Conservation (phyloP, 1,284 basidiomycete species). For the Leccinum griseonigrum region DNA sequence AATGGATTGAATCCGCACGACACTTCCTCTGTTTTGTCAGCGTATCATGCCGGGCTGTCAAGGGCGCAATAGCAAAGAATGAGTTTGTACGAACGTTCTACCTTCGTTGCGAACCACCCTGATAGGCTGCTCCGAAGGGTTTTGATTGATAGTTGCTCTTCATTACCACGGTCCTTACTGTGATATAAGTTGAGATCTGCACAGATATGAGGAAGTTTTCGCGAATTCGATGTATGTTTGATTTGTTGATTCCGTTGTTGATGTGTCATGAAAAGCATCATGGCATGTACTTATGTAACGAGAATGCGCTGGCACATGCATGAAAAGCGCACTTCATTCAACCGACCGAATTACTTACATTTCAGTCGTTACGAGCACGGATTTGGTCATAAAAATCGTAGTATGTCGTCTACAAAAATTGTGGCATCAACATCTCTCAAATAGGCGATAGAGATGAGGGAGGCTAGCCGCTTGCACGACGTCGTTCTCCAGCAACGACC, state of each 20-base stretch:
- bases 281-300: neutral
- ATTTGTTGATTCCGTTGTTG: neutral
- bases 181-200: too few species aligned
- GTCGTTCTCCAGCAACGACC: conserved; percentile 67
- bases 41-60: too few species aligned
- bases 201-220: neutral
- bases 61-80: too few species aligned
- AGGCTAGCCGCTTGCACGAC: conserved; percentile 85
- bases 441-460: conserved; percentile 87
- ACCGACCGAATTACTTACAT: neutral
- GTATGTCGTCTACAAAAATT: neutral
- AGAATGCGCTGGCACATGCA: neutral
- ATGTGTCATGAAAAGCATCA: neutral
- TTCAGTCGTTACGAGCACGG: neutral
- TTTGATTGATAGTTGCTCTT: too few species aligned
- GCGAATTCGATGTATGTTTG: neutral
- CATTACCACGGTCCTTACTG: too few species aligned
- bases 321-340: neutral
- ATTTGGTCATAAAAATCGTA: neutral
- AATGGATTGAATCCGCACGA: too few species aligned
- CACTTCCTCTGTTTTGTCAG: too few species aligned
- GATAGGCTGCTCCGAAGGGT: too few species aligned
- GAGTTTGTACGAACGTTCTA: too few species aligned
- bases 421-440: conserved; percentile 72
- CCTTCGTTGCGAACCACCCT: too few species aligned